phyloP scores from a whole-genome alignment of 371 early-diverging fungal species.

The Apophysomyces sp. region DNA sequence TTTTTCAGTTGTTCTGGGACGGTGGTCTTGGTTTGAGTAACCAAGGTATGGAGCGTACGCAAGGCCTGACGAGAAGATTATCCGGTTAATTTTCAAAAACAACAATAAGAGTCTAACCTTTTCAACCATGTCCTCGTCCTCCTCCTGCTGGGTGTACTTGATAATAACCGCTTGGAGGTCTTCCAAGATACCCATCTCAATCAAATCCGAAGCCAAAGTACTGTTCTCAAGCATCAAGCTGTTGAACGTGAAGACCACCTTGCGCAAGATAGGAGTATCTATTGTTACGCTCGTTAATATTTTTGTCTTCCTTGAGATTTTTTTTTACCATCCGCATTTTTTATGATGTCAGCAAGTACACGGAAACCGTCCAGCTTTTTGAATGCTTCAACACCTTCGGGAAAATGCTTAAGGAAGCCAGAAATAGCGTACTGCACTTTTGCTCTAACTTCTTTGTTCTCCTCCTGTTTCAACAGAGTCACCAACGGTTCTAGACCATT shows the following conservation, averaged over 20 bases:
- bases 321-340: constrained; percentile 35
- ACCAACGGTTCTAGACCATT: constrained; percentile 63
- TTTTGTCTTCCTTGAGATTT: too few relatives aligned
- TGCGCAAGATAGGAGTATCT: constrained; percentile 54
- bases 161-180: constrained; percentile 36
- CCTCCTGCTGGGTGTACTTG: constrained; percentile 37
- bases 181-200: constrained; percentile 38
- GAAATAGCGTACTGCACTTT: constrained; percentile 83
- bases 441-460: constrained; percentile 57
- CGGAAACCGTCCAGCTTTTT: constrained; percentile 53
- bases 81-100: neutral
- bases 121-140: constrained; percentile 71
- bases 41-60: constrained; percentile 39
- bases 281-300: neutral
- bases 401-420: constrained; percentile 69
- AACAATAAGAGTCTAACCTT: constrained; percentile 40
- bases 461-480: constrained; percentile 49
- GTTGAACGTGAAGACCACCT: constrained; percentile 64
- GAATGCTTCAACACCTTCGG: constrained; percentile 63
- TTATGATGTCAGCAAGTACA: constrained; percentile 44
- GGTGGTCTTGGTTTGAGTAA: constrained; percentile 19
- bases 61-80: constrained; percentile 20
- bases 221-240: constrained; percentile 57
- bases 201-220: constrained; percentile 17
- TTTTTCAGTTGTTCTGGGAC: constrained; percentile 29